Percentiles rank a stretch among this genome's conserved stretches.
phyloP scores from a whole-genome alignment of 1,284 basidiomycete genomes.

The Butyriboletus appendiculatus region DNA sequence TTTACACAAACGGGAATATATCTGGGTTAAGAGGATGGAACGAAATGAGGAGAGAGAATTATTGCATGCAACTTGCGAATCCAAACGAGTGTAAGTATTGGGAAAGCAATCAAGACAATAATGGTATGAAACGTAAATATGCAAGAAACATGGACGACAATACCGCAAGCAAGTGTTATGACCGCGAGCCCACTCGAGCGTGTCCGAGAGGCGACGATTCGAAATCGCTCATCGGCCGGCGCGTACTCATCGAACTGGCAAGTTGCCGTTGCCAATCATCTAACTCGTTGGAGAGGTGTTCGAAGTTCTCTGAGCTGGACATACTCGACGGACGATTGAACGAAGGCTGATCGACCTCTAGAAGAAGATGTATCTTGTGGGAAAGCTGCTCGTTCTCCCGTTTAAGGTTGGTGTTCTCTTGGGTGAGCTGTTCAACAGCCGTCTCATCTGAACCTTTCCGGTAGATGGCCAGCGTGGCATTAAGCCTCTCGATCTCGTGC shows the following conservation, averaged over 20 bases:
- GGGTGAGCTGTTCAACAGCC: constrained; percentile 71
- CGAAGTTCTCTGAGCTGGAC: constrained; percentile 83
- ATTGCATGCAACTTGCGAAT: constrained; percentile 46
- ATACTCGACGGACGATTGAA: constrained; percentile 70
- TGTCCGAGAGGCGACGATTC: constrained; percentile 54
- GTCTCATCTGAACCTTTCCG: constrained; percentile 74
- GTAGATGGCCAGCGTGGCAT: constrained; percentile 73
- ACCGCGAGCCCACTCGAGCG: constrained; percentile 64
- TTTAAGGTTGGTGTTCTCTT: constrained; percentile 74
- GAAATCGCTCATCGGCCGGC: constrained; percentile 69
- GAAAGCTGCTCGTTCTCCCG: constrained; percentile 84
- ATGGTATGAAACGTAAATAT: constrained; percentile 58
- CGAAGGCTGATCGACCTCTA: constrained; percentile 78
- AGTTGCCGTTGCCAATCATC: constrained; percentile 84
- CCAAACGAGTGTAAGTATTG: constrained; percentile 52
- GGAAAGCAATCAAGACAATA: constrained; percentile 38
- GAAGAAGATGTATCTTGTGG: constrained; percentile 83
- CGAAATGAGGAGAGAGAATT: constrained; percentile 15
- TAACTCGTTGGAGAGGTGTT: constrained; percentile 73
- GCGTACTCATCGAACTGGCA: constrained; percentile 71
- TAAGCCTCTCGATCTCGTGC: constrained; percentile 77
- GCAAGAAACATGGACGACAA: constrained; percentile 32
- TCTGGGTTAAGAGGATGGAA: constrained; percentile 25
- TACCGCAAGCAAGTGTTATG: constrained; percentile 49
- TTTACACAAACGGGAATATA: constrained; percentile 37